Conservation (phyloP, 2,329 filamentous ascomycete species). For the Sclerotinia spermophila region DNA sequence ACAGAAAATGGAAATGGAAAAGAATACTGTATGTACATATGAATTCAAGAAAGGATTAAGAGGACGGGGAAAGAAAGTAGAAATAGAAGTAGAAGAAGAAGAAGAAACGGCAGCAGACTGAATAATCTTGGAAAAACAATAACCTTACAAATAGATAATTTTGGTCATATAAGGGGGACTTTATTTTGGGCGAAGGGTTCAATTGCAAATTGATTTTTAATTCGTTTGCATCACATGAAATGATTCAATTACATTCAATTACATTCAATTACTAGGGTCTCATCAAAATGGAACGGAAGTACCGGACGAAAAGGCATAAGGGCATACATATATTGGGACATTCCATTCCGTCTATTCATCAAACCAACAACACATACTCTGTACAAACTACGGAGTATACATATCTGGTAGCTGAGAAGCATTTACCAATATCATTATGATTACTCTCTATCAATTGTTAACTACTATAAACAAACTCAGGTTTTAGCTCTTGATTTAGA, state of each 20-base stretch:
- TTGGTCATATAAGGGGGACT: neutral
- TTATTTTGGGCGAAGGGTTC: neutral
- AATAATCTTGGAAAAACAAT: neutral
- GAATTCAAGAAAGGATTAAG: neutral
- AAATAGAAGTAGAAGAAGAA: neutral
- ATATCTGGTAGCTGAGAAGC: neutral
- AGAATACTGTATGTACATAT: neutral
- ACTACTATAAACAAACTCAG: neutral
- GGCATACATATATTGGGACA: neutral
- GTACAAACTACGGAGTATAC: neutral
- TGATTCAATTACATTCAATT: slow-evolving; percentile 17
- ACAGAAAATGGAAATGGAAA: neutral
- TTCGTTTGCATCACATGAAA: slow-evolving; percentile 13
- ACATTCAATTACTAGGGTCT: too few species aligned
- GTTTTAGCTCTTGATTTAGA: neutral
- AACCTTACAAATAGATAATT: too few species aligned
- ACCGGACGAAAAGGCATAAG: neutral
- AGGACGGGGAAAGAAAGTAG: neutral
- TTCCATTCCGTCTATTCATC: neutral
- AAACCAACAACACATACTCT: neutral
- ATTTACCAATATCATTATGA: neutral
- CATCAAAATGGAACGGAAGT: neutral
- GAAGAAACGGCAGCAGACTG: neutral
- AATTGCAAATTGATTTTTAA: slow-evolving; percentile 2
- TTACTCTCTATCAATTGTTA: neutral